phyloP scores from a whole-genome alignment of 495 filamentous ascomycete genomes.

The Halenospora varia region DNA sequence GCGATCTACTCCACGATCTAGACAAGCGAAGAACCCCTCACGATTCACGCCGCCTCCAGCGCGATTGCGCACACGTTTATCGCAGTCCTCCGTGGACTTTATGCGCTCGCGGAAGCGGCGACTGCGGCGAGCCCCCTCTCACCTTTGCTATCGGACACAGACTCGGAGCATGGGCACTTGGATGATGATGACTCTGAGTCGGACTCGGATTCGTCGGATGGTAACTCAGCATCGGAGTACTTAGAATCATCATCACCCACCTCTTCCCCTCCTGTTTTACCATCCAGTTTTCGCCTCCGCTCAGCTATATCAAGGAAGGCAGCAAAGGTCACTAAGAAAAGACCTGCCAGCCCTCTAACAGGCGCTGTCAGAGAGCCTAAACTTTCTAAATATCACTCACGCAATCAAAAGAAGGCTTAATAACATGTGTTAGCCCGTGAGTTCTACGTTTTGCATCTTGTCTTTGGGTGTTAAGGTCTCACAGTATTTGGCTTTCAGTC shows the following conservation, averaged over 20 bases:
- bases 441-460: not conserved
- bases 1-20: not conserved
- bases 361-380: no score
- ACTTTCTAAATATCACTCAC: no score
- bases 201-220: not conserved
- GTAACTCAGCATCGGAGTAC: not conserved
- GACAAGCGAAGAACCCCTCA: not conserved
- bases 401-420: no score
- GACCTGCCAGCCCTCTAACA: no score
- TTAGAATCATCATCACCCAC: not conserved
- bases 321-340: no score
- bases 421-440: not conserved
- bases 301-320: no score
- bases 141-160: not conserved
- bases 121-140: no score
- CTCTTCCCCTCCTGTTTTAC: not conserved
- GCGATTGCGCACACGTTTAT: not conserved
- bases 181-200: slow-evolving; percentile 1
- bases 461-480: not conserved
- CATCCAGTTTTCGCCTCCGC: no score
- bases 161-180: not conserved
- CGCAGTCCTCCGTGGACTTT: not conserved
- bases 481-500: not conserved
- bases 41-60: not conserved
- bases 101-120: not conserved